Conservation (phyloP, 2,329 filamentous ascomycete genomes). For the Diaporthe humulicola region DNA sequence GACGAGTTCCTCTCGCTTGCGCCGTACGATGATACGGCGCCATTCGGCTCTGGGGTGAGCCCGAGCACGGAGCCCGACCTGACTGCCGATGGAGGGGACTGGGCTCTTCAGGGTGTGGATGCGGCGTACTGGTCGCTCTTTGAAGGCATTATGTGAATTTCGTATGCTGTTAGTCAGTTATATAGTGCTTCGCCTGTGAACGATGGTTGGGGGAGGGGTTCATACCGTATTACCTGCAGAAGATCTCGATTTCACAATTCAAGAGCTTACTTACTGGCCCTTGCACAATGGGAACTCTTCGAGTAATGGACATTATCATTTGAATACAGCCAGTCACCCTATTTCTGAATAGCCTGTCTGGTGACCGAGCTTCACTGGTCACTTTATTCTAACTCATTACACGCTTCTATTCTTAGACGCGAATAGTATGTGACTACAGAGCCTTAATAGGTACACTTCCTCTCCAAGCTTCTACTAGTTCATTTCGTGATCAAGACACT, state of each 20-base stretch:
- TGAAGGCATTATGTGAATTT: conserved; percentile 32
- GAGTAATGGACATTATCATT: too few species aligned
- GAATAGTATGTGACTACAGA: neutral
- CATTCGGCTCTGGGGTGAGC: conserved; percentile 1
- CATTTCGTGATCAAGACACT: too few species aligned
- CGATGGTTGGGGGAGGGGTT: neutral
- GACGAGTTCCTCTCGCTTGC: conserved; percentile 30
- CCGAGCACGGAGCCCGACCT: conserved; percentile 40
- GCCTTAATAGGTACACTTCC: too few species aligned
- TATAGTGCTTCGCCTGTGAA: too few species aligned
- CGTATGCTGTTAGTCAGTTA: neutral
- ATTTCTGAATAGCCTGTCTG: neutral
- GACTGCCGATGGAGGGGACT: conserved; percentile 42
- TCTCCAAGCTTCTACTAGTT: neutral
- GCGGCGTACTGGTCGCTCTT: conserved; percentile 43
- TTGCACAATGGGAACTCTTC: neutral
- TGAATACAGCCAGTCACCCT: too few species aligned
- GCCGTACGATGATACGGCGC: conserved; percentile 29
- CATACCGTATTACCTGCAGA: neutral
- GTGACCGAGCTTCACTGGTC: neutral
- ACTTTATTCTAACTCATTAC: neutral
- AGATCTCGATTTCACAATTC: neutral
- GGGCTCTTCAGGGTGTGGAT: conserved; percentile 43
- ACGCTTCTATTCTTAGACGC: neutral
- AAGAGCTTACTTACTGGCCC: neutral